Conservation (phyloP, 768 basidiomycete species). For the Calocybe indica region DNA sequence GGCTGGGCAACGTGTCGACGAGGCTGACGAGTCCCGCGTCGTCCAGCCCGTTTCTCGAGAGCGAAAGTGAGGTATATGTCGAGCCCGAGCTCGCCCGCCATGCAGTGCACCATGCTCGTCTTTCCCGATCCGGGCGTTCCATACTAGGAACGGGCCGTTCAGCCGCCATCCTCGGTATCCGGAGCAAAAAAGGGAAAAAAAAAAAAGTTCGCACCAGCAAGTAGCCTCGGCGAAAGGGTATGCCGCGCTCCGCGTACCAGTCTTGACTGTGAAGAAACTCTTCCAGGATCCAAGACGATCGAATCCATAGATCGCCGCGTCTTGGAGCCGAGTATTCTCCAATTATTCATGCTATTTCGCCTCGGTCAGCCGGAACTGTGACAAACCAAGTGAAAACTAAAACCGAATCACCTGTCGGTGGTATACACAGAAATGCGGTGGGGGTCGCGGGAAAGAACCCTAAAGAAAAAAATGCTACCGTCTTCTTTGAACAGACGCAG, state of each 20-base stretch:
- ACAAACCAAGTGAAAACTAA: background rate
- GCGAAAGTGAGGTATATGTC: slow-evolving; percentile 60
- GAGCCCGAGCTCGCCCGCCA: slow-evolving; percentile 67
- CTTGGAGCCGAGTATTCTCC: slow-evolving; percentile 45
- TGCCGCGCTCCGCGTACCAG: slow-evolving; percentile 63
- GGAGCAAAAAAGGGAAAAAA: background rate
- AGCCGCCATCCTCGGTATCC: background rate
- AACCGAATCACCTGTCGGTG: slow-evolving; percentile 26
- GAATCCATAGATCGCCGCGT: slow-evolving; percentile 51
- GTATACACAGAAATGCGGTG: slow-evolving; percentile 35
- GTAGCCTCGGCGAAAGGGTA: slow-evolving; percentile 66
- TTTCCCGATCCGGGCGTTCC: slow-evolving; percentile 72
- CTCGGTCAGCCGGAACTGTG: background rate
- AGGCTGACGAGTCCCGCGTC: slow-evolving; percentile 48
- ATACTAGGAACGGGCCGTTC: slow-evolving; percentile 29
- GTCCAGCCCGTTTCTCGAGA: slow-evolving; percentile 51
- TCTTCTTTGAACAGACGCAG: too few relatives aligned
- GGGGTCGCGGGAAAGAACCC: slow-evolving; percentile 37
- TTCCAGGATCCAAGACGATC: slow-evolving; percentile 53
- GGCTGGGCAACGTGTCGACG: slow-evolving; percentile 44
- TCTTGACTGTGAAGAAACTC: slow-evolving; percentile 52
- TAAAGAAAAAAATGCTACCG: slow-evolving; percentile 7
- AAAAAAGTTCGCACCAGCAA: slow-evolving; percentile 29
- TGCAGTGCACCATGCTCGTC: slow-evolving; percentile 59
- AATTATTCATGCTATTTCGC: slow-evolving; percentile 23